Evolutionary conservation across 148 eudicot species (phyloP).

Genomic region (Bassia scoparia): DNA sequence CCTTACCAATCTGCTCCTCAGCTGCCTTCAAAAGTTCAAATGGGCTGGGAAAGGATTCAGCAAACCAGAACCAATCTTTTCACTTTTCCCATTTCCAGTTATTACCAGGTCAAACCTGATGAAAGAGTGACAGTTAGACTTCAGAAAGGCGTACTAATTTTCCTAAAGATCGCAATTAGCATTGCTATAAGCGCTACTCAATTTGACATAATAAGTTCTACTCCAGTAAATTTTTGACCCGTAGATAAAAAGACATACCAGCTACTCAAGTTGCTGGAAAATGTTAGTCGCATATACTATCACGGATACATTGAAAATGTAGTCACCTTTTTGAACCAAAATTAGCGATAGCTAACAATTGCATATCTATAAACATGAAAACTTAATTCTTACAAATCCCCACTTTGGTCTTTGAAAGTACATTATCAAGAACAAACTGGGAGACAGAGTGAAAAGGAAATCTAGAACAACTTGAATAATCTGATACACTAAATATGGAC

Average conservation of each 20-base stretch:
- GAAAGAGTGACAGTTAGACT: slow-evolving; percentile 20
- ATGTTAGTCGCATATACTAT: not conserved
- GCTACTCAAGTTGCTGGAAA: not conserved
- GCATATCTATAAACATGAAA: not conserved
- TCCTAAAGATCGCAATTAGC: not conserved
- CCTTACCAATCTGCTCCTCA: slow-evolving; percentile 90
- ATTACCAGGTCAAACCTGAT: slow-evolving; percentile 88
- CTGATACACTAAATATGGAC: no score
- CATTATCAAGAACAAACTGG: no score
- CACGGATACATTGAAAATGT: not conserved
- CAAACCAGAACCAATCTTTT: slow-evolving; percentile 91
- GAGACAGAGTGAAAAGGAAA: no score
- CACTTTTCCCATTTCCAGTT: slow-evolving; percentile 70
- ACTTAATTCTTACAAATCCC: no score
- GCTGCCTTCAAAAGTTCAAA: slow-evolving; percentile 87
- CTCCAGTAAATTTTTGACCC: not conserved
- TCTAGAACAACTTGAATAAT: no score
- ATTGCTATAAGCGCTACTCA: not conserved
- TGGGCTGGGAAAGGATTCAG: slow-evolving; percentile 86
- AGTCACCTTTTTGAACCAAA: not conserved
- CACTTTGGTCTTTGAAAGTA: no score
- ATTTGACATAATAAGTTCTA: not conserved
- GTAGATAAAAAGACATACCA: not conserved
- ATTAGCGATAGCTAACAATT: not conserved
- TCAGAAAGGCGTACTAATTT: not conserved